Evolutionary conservation across 306 rosid species (phyloP).

Genomic region (Castanea sativa): DNA sequence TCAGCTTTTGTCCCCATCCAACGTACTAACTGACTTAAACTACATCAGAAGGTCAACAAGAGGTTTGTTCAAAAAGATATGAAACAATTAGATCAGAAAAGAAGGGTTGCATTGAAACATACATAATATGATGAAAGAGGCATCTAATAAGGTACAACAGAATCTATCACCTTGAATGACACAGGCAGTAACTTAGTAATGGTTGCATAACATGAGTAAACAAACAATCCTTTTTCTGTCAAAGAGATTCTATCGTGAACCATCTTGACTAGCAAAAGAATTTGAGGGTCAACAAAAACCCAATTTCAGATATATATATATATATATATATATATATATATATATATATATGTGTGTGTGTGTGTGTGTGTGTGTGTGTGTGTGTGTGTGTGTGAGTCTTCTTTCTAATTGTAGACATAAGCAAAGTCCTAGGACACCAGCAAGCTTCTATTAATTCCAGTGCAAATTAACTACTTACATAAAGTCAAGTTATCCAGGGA

Average conservation of each 20-base stretch:
- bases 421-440: not conserved
- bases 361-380: too few species aligned
- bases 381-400: not conserved
- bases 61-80: slow-evolving; percentile 2
- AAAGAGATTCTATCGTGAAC: not conserved
- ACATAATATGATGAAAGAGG: not conserved
- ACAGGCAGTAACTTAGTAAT: not conserved
- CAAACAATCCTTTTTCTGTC: not conserved
- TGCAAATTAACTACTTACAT: slow-evolving; percentile 6
- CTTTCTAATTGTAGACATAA: not conserved
- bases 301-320: not conserved
- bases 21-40: slow-evolving; percentile 88
- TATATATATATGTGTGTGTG: too few species aligned
- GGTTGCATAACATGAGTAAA: slow-evolving; percentile 1
- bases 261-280: not conserved
- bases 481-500: not conserved
- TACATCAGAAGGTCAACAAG: slow-evolving; percentile 37
- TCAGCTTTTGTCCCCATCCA: slow-evolving; percentile 98
- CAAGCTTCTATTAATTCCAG: slow-evolving; percentile 13
- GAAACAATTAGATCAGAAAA: not conserved
- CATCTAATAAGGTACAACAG: not conserved
- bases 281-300: not conserved
- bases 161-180: not conserved
- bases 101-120: slow-evolving; percentile 6
- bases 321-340: not conserved